These are phyloP conservation scores for Bryopsis sp. DNA, from an alignment of 139 green algal species.

Conservation along the genomic window DNA sequence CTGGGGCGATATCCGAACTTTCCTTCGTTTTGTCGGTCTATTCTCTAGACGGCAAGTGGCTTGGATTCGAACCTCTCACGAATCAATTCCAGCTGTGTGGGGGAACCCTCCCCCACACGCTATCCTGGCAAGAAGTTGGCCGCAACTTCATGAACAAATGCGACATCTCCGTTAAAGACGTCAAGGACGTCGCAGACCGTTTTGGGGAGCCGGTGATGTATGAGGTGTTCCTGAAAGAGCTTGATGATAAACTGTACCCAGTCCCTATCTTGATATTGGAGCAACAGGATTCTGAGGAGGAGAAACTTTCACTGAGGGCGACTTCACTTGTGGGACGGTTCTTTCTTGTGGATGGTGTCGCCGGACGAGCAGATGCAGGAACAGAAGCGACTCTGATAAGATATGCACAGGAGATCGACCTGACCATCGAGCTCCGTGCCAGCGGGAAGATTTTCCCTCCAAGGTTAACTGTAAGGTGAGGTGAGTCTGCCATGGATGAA, in stretches of 20 bases:
- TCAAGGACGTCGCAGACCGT: neutral
- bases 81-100: conserved; percentile 9
- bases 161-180: neutral
- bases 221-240: neutral
- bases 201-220: neutral
- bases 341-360: neutral
- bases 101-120: neutral
- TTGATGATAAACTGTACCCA: neutral
- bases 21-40: conserved; percentile 4
- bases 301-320: neutral
- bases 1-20: too few species aligned
- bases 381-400: neutral
- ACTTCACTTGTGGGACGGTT: conserved; percentile 1
- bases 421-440: neutral
- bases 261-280: neutral
- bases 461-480: neutral
- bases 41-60: conserved; percentile 4
- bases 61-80: neutral
- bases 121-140: neutral
- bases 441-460: neutral
- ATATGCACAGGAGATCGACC: neutral
- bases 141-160: conserved; percentile 3
- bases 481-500: too few species aligned
- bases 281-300: neutral
- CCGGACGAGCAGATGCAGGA: too few species aligned